A percentile compares a stretch with the other conserved stretches of the same genome.
phyloP scores from a whole-genome alignment of 2,329 filamentous ascomycete species.

The Aspergillus sojae region DNA sequence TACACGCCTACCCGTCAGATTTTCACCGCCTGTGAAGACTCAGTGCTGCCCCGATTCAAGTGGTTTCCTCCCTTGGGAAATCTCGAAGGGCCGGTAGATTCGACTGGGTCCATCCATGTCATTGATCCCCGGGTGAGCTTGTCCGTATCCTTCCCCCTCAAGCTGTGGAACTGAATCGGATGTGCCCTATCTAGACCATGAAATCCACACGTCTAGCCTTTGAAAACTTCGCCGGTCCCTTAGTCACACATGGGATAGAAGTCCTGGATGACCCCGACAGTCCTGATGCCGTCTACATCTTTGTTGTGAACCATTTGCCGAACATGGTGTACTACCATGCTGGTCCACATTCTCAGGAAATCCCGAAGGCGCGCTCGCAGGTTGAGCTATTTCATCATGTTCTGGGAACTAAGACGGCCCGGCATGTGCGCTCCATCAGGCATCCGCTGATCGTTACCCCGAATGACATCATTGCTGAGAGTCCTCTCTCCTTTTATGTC shows the following conservation, averaged over 20 bases:
- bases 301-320: slow-evolving; percentile 62
- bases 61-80: slow-evolving; percentile 57
- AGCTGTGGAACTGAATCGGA: background rate
- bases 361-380: slow-evolving; percentile 52
- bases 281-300: slow-evolving; percentile 57
- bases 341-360: slow-evolving; percentile 20
- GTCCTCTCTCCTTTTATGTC: slow-evolving; percentile 55
- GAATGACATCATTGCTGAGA: slow-evolving; percentile 59
- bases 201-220: slow-evolving; percentile 52
- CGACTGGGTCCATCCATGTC: slow-evolving; percentile 45
- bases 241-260: slow-evolving; percentile 64
- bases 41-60: slow-evolving; percentile 41
- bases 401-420: slow-evolving; percentile 45
- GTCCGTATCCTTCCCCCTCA: background rate
- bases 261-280: slow-evolving; percentile 54
- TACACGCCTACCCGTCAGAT: slow-evolving; percentile 52
- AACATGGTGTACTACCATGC: slow-evolving; percentile 45
- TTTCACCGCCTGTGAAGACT: slow-evolving; percentile 61
- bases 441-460: slow-evolving; percentile 60
- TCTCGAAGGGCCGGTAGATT: slow-evolving; percentile 41
- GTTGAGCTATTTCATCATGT: slow-evolving; percentile 62
- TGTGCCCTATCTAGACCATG: slow-evolving; percentile 44
- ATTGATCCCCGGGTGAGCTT: slow-evolving; percentile 55
- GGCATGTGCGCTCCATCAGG: slow-evolving; percentile 56
- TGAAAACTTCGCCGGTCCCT: slow-evolving; percentile 55